phyloP scores from a whole-genome alignment of 345 rosid genomes.

The Hirschfeldia incana region DNA sequence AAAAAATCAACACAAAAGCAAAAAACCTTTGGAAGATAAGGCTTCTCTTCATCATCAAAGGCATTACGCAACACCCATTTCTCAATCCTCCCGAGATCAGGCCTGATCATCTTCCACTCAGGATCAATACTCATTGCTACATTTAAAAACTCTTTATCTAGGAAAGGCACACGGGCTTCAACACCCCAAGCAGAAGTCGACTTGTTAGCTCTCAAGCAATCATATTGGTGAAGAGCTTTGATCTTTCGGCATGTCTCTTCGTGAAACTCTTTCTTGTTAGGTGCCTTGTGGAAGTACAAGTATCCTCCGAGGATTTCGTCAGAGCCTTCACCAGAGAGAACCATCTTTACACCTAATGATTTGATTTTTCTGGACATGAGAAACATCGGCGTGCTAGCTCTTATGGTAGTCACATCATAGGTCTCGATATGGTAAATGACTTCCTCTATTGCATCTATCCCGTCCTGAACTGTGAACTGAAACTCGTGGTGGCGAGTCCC shows the following conservation, averaged over 20 bases:
- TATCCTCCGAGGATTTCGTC: constrained; percentile 89
- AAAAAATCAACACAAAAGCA: background rate
- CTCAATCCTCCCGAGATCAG: constrained; percentile 75
- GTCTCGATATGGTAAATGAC: constrained; percentile 83
- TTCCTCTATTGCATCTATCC: constrained; percentile 79
- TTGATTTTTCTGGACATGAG: constrained; percentile 85
- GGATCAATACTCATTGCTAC: constrained; percentile 78
- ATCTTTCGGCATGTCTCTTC: constrained; percentile 83
- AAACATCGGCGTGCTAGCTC: constrained; percentile 93
- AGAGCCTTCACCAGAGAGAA: constrained; percentile 83
- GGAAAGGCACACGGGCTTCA: constrained; percentile 85
- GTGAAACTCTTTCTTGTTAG: constrained; percentile 76
- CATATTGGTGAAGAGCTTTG: constrained; percentile 79
- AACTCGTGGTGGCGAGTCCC: constrained; percentile 83
- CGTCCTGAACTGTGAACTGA: constrained; percentile 87
- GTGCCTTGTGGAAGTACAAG: constrained; percentile 83
- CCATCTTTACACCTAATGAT: constrained; percentile 87
- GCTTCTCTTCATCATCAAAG: constrained; percentile 68
- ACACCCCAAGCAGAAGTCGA: constrained; percentile 89
- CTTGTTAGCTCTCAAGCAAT: constrained; percentile 83
- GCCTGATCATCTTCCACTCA: constrained; percentile 79
- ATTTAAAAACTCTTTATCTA: constrained; percentile 68
- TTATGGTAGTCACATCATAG: constrained; percentile 76
- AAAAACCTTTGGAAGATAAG: constrained; percentile 73
- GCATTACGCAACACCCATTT: constrained; percentile 83